A percentile compares a stretch with the other conserved stretches of the same genome.
phyloP scores from a whole-genome alignment of 2,329 filamentous ascomycete species.

The Chaetoscypha palmicola region DNA sequence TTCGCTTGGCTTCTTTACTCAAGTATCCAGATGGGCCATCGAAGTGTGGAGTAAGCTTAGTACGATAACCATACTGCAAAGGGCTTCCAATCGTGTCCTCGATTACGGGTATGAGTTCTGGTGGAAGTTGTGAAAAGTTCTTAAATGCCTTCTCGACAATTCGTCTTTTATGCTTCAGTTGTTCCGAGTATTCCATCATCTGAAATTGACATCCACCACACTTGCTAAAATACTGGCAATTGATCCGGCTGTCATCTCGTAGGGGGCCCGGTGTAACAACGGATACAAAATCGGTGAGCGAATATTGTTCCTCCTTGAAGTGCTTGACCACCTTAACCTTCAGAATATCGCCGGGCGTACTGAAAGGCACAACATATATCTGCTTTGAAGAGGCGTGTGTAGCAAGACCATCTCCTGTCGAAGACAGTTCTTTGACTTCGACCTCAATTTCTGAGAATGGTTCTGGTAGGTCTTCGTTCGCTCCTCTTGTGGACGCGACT shows the following conservation, averaged over 20 bases:
- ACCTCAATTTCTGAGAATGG: slow-evolving; percentile 72
- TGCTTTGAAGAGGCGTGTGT: slow-evolving; percentile 54
- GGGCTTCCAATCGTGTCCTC: slow-evolving; percentile 85
- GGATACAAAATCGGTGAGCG: slow-evolving; percentile 74
- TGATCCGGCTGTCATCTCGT: slow-evolving; percentile 69
- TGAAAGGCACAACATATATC: slow-evolving; percentile 84
- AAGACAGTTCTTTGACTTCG: slow-evolving; percentile 75
- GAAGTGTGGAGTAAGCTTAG: slow-evolving; percentile 95
- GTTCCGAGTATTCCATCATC: slow-evolving; percentile 85
- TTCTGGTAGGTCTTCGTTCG: slow-evolving; percentile 45
- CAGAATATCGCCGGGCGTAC: slow-evolving; percentile 75
- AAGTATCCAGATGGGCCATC: slow-evolving; percentile 59
- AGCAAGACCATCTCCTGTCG: slow-evolving; percentile 85
- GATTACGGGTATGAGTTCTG: slow-evolving; percentile 67
- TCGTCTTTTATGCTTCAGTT: slow-evolving; percentile 74
- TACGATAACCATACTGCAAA: slow-evolving; percentile 86
- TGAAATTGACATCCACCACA: slow-evolving; percentile 97
- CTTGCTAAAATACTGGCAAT: slow-evolving; percentile 77
- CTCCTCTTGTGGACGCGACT: neutral
- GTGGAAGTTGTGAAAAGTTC: slow-evolving; percentile 80
- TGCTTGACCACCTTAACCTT: slow-evolving; percentile 75
- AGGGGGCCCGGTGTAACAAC: slow-evolving; percentile 65
- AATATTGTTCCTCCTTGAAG: slow-evolving; percentile 57
- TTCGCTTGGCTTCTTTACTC: slow-evolving; percentile 41
- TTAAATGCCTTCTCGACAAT: slow-evolving; percentile 87